Percentiles rank a stretch among this genome's conserved stretches.
Evolutionary conservation across 768 basidiomycete genomes (phyloP).

Genomic region (Trametes gibbosa): DNA sequence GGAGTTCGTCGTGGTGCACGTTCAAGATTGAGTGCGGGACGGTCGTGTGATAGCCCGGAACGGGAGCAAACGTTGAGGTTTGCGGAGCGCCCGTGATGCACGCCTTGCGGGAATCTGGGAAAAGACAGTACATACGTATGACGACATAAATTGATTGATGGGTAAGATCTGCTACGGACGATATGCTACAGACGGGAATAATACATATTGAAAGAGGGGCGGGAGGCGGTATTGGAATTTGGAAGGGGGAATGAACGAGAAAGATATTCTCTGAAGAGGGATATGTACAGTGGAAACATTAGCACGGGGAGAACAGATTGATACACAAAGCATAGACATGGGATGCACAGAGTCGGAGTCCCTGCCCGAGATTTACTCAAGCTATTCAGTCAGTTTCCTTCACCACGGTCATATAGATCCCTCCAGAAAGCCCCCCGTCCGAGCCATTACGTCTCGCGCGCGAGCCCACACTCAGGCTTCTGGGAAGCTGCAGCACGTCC

Average conservation of each 20-base stretch:
- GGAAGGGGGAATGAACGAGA: background rate
- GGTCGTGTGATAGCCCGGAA: background rate
- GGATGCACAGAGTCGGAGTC: too few relatives aligned
- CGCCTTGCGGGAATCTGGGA: background rate
- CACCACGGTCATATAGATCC: constrained; percentile 31
- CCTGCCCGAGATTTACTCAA: too few relatives aligned
- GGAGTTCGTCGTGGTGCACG: background rate
- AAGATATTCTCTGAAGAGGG: background rate
- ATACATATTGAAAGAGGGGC: background rate
- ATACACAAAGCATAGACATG: background rate
- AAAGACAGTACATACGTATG: background rate
- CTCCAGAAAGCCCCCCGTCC: constrained; percentile 15
- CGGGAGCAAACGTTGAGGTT: background rate
- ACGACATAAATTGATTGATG: background rate
- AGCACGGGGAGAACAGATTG: background rate
- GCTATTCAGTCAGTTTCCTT: constrained; percentile 23
- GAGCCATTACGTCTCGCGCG: constrained; percentile 16
- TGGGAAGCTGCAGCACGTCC: constrained; percentile 9
- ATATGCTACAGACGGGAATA: constrained; percentile 4
- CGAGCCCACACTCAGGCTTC: constrained; percentile 15
- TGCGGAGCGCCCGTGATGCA: background rate
- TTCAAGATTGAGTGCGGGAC: background rate
- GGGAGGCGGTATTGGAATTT: background rate
- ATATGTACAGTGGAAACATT: background rate
- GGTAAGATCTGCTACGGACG: background rate